phyloP scores from a whole-genome alignment of 1,284 basidiomycete species.

The Puccinia horiana region DNA sequence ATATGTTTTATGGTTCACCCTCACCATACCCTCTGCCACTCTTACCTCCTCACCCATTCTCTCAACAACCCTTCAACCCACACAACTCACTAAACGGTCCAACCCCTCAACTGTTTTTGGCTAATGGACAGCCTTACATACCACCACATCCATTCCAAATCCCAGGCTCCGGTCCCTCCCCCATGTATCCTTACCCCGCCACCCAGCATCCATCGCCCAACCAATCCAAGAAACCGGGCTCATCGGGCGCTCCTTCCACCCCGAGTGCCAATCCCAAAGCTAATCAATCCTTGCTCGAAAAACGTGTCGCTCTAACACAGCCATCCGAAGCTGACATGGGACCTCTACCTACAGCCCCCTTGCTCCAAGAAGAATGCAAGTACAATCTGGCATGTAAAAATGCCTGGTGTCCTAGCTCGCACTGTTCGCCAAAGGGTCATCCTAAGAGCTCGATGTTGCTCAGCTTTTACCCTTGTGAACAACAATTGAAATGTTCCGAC shows the following conservation, averaged over 20 bases:
- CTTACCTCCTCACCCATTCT: constrained; percentile 22
- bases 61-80: constrained; percentile 28
- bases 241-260: neutral
- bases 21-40: constrained; percentile 34
- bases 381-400: constrained; percentile 44
- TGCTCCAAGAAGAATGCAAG: constrained; percentile 42
- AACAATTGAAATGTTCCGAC: constrained; percentile 34
- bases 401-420: constrained; percentile 48
- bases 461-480: constrained; percentile 43
- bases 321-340: neutral
- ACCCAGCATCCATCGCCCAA: constrained; percentile 10
- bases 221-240: constrained; percentile 10
- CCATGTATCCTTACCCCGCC: constrained; percentile 37
- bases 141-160: constrained; percentile 29
- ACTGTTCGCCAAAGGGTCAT: constrained; percentile 37
- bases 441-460: constrained; percentile 42
- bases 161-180: constrained; percentile 4
- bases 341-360: constrained; percentile 20
- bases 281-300: neutral
- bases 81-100: constrained; percentile 32
- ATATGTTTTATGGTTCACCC: constrained; percentile 29
- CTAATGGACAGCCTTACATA: constrained; percentile 48
- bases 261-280: neutral
- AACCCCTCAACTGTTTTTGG: constrained; percentile 47
- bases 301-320: neutral